These are phyloP conservation scores for Ogataea corticis DNA, from an alignment of 805 yeast genomes.

Conservation along the genomic window DNA sequence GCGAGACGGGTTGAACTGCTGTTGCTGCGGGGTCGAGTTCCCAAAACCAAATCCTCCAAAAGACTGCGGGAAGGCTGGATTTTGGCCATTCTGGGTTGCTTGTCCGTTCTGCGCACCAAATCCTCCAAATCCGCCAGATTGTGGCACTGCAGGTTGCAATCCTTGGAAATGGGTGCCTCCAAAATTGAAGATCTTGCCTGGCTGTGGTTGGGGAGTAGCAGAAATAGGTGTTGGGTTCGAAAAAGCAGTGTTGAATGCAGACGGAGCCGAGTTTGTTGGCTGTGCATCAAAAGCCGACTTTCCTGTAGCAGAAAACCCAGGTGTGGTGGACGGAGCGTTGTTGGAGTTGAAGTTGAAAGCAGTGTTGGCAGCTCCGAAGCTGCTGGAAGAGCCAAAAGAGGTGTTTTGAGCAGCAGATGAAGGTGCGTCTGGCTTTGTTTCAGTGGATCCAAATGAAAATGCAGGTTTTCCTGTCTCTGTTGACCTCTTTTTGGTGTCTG, in stretches of 20 bases:
- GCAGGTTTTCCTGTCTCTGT: too few species aligned
- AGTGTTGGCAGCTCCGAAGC: slow-evolving; percentile 7
- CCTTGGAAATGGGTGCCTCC: slow-evolving; percentile 12
- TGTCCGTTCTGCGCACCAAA: too few species aligned
- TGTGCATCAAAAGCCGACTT: slow-evolving; percentile 10
- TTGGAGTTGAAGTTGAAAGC: slow-evolving; percentile 8
- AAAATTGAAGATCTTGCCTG: slow-evolving; percentile 21
- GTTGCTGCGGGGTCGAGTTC: slow-evolving; percentile 7
- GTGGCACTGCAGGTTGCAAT: slow-evolving; percentile 11
- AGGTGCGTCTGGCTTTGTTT: neutral
- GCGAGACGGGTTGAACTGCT: slow-evolving; percentile 25
- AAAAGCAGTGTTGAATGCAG: slow-evolving; percentile 4
- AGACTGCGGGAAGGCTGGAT: slow-evolving; percentile 1
- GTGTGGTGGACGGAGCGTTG: slow-evolving; percentile 3
- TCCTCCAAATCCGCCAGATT: slow-evolving; percentile 10
- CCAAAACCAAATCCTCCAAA: slow-evolving; percentile 9
- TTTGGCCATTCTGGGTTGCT: too few species aligned
- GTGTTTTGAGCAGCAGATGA: neutral
- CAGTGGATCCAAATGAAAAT: neutral
- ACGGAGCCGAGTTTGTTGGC: slow-evolving; percentile 16
- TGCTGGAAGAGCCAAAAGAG: slow-evolving; percentile 2
- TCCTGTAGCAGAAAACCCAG: slow-evolving; percentile 10
- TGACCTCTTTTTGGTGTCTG: neutral
- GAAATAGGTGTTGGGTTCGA: slow-evolving; percentile 7
- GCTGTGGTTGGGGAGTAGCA: slow-evolving; percentile 18